phyloP scores from a whole-genome alignment of 1,139 yeast genomes.

The Hemisphaericaspora xylofermentans region DNA sequence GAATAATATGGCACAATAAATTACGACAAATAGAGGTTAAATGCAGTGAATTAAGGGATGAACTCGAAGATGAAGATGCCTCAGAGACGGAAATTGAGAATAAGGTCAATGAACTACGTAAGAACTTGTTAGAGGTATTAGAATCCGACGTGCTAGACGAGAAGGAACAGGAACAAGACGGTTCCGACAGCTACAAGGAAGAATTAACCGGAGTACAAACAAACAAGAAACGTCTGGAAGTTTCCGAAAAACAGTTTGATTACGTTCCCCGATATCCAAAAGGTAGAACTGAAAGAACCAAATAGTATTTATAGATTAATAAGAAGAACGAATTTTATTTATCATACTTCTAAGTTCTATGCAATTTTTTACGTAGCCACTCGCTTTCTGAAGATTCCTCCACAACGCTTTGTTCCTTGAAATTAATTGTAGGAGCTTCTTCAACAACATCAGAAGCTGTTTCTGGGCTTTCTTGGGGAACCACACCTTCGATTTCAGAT shows the following conservation, averaged over 20 bases:
- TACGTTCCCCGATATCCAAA: constrained; percentile 10
- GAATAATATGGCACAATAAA: constrained; percentile 44
- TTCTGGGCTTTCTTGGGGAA: no score
- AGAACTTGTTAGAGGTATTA: constrained; percentile 15
- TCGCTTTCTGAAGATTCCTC: no score
- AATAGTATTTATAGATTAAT: neutral
- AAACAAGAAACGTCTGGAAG: neutral
- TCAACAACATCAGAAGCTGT: no score
- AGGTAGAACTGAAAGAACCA: neutral
- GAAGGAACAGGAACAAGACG: neutral
- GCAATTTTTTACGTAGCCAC: no score
- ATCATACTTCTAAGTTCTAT: neutral
- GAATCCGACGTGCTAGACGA: neutral
- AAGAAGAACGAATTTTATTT: neutral
- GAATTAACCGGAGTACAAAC: neutral
- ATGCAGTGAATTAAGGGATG: constrained; percentile 55
- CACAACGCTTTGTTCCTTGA: no score
- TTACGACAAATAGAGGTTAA: constrained; percentile 52
- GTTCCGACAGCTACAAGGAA: no score
- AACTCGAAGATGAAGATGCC: constrained; percentile 51
- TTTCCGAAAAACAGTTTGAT: neutral
- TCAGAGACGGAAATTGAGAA: constrained; percentile 27
- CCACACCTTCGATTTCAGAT: no score
- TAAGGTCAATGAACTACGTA: constrained; percentile 23
- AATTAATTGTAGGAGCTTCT: no score